Base-by-base conservation (phyloP, 2,329 filamentous ascomycete species). In the Fusarium oxysporum region DNA sequence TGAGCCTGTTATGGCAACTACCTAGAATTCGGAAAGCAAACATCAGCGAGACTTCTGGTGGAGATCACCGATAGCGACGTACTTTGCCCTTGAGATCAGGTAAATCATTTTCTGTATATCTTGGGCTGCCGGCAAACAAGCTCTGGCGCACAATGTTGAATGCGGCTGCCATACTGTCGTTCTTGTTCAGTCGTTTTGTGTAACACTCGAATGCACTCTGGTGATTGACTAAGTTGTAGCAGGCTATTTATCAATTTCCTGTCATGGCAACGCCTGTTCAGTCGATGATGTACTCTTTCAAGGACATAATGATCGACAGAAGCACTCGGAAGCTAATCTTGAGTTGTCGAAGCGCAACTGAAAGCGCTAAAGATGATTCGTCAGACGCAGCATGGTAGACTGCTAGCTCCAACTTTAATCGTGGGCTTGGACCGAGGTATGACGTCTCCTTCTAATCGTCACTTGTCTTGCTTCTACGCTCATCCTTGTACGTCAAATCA, bases 61-160 rank as follows among this genome's bases (percentile, higher is more conserved):
- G 14, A 1, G 11, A 23, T 9, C 12, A 17, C 5, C n/a, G 53
- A 23, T 5, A 1, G 14, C 8, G 19, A 9, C 88, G 75, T 80
- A 92, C 91, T 93, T 79, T 78, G 55, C 66, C 76, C 5, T 62
- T 45, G 14, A 77, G 65, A 19, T 78, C 71, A 0, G 93, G 92
- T n/a, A 97, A 86, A 75, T 97, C 93, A 79, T 96, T 64, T 41
- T 74, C 71, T 6, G 76, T 77, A 40, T 78, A 75, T 14, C 41
- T 65, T 17, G 77, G 74, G 32, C 70, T 73, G 5, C 72, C 71
- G 1, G 77, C 69, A 19, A 70, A 76, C 41, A 65, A 55, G 38
- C 40, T 47, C 43, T 70, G 61, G 5, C 56, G 51, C 2, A 71
- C 43, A 8, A 62, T 66, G 13, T 58, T 66, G 21, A 70, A 6